Percentiles rank a stretch among this genome's conserved stretches.
Conservation (phyloP, 208 protist species). For the Trypanosomatidae sp. region DNA sequence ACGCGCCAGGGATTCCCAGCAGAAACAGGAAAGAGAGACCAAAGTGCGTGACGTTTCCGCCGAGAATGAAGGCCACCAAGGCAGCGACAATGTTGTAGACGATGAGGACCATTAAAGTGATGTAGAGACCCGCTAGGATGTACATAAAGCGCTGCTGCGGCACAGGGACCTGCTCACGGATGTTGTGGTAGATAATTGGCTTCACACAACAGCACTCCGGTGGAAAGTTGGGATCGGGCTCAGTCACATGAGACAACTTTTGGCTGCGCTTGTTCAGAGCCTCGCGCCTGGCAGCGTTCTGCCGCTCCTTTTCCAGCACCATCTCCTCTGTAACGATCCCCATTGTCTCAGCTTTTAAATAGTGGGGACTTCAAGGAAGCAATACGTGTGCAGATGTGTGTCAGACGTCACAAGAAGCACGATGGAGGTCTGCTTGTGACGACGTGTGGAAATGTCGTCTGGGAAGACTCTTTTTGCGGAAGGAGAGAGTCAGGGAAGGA, state of each 20-base stretch:
- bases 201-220: constrained; percentile 83
- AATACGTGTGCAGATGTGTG: neutral
- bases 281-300: constrained; percentile 52
- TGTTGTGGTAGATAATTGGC: constrained; percentile 86
- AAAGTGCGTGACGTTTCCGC: constrained; percentile 61
- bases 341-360: constrained; percentile 1
- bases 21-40: constrained; percentile 86
- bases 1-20: constrained; percentile 77
- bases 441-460: neutral
- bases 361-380: neutral
- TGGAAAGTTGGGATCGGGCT: constrained; percentile 80
- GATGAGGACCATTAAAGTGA: constrained; percentile 65
- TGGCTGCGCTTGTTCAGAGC: constrained; percentile 38
- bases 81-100: constrained; percentile 76
- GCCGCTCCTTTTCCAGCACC: constrained; percentile 75
- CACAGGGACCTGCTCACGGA: constrained; percentile 70
- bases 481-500: neutral
- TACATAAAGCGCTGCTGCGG: constrained; percentile 82
- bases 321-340: constrained; percentile 56
- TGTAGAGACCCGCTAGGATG: constrained; percentile 66
- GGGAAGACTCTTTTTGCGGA: neutral
- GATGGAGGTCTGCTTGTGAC: neutral
- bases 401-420: neutral
- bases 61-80: constrained; percentile 51
- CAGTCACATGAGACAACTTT: constrained; percentile 25